phyloP scores from a whole-genome alignment of 1,284 basidiomycete species.

The Apiotrichum siamense region DNA sequence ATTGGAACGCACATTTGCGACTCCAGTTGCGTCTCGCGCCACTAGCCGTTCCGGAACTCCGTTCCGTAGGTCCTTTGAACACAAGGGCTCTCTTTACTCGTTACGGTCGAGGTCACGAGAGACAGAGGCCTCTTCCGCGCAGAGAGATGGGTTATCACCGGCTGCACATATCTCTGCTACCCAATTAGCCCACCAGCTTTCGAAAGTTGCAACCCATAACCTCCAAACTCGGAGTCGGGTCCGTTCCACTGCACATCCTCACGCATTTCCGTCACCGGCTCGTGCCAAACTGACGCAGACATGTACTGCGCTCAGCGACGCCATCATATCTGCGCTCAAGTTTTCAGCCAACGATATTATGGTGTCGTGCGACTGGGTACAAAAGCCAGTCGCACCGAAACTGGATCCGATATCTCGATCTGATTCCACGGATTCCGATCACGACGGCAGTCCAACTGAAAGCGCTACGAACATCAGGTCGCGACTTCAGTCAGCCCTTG shows the following conservation, averaged over 20 bases:
- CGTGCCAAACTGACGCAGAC: slow-evolving; percentile 1
- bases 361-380: slow-evolving; percentile 12
- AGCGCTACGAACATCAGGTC: neutral
- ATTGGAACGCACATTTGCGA: slow-evolving; percentile 23
- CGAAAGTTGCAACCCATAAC: slow-evolving; percentile 8
- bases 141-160: too few species aligned
- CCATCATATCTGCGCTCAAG: slow-evolving; percentile 7
- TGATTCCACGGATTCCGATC: too few species aligned
- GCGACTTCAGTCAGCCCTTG: neutral
- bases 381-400: neutral
- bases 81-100: neutral
- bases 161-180: neutral
- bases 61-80: neutral
- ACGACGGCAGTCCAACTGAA: neutral
- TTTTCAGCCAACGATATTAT: slow-evolving; percentile 1
- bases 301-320: slow-evolving; percentile 7
- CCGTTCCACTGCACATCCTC: neutral
- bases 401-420: neutral
- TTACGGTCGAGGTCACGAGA: neutral
- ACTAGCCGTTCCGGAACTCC: neutral
- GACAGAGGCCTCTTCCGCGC: too few species aligned
- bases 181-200: slow-evolving; percentile 9
- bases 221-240: neutral
- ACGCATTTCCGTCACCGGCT: neutral
- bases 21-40: neutral